Evolutionary conservation across 2,329 filamentous ascomycete species (phyloP).

Genomic region (Sodiomyces alkalinus): DNA sequence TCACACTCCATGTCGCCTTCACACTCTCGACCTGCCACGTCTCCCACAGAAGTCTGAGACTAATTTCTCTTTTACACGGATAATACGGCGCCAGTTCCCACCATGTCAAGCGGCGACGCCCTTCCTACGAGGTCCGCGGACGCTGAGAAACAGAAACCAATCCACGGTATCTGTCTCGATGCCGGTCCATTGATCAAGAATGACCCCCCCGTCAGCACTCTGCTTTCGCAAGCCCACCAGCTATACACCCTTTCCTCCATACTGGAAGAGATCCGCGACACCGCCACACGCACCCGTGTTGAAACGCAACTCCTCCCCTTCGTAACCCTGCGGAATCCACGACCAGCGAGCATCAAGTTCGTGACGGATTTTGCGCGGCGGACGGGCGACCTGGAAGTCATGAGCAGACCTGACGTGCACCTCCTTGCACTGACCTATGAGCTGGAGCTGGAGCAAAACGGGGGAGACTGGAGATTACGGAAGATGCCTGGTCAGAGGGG

Average conservation of each 20-base stretch:
- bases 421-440: conserved; percentile 86
- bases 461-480: conserved; percentile 75
- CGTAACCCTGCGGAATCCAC: conserved; percentile 59
- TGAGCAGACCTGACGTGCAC: conserved; percentile 81
- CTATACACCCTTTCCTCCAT: conserved; percentile 78
- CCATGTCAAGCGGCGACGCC: conserved; percentile 5
- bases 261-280: conserved; percentile 76
- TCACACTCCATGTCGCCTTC: no score
- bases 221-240: conserved; percentile 60
- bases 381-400: conserved; percentile 76
- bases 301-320: conserved; percentile 80
- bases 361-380: conserved; percentile 73
- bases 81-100: no score
- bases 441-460: conserved; percentile 79
- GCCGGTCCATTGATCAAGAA: conserved; percentile 91
- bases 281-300: conserved; percentile 62
- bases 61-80: no score
- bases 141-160: conserved; percentile 37
- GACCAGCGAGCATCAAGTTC: conserved; percentile 60
- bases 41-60: no score
- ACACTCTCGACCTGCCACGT: no score
- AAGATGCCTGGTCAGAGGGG: conserved; percentile 65
- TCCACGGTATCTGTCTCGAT: conserved; percentile 77
- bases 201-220: conserved; percentile 68
- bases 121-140: conserved; percentile 2